A percentile compares a stretch with the other conserved stretches of the same genome.
These are phyloP conservation scores for Diaporthe longicolla DNA, from an alignment of 2,329 filamentous ascomycete genomes.

Conservation along the genomic window DNA sequence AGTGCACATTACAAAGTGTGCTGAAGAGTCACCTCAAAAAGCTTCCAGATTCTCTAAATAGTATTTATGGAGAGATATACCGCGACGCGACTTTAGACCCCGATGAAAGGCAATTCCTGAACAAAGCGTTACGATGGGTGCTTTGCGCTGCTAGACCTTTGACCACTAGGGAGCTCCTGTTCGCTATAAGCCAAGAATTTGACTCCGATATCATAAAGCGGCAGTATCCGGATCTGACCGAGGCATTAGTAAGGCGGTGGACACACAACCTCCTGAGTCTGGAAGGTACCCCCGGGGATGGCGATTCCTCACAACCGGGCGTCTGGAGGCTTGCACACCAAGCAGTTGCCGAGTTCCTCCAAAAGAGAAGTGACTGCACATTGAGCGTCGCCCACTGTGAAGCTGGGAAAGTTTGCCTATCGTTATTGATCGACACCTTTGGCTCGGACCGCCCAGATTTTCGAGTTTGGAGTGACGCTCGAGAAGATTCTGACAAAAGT, in stretches of 20 bases:
- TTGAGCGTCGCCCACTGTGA: not conserved
- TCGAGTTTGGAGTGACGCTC: too few species aligned
- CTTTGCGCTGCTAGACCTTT: not conserved
- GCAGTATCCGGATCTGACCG: not conserved
- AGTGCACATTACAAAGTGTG: not conserved
- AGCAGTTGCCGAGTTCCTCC: not conserved
- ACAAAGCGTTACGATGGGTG: not conserved
- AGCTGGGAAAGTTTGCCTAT: not conserved
- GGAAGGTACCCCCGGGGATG: not conserved
- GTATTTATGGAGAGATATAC: not conserved
- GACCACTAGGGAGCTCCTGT: not conserved
- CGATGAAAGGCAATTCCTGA: not conserved
- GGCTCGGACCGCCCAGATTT: not conserved
- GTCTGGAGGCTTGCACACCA: slow-evolving; percentile 1
- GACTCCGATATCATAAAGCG: not conserved
- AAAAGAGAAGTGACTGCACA: not conserved
- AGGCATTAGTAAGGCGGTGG: not conserved
- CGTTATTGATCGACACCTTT: not conserved
- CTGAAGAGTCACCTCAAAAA: not conserved
- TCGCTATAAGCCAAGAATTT: not conserved
- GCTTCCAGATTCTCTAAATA: not conserved
- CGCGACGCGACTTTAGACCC: not conserved
- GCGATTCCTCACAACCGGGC: too few species aligned
- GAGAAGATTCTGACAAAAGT: not conserved
- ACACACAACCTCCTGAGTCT: not conserved